These are phyloP conservation scores for Cladophialophora yegresii DNA, from an alignment of 2,329 filamentous ascomycete genomes.

Conservation along the genomic window DNA sequence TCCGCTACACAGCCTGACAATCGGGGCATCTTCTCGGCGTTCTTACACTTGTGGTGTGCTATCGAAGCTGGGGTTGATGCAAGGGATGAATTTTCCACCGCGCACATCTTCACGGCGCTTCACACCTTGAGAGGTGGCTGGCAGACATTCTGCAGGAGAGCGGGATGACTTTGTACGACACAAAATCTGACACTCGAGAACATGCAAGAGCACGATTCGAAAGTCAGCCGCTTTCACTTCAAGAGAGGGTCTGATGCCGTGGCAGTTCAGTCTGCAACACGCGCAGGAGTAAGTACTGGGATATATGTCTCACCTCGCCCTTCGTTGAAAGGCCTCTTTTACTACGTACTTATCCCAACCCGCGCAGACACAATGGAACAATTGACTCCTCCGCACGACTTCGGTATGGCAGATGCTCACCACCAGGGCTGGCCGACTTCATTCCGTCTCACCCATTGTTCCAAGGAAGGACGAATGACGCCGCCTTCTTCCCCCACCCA, in stretches of 20 bases:
- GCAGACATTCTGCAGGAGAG: conserved; percentile 8
- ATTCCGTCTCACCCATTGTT: conserved; percentile 15
- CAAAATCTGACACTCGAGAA: conserved; percentile 7
- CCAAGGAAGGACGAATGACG: conserved; percentile 21
- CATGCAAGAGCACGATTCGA: conserved; percentile 25
- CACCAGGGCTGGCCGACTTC: conserved; percentile 8
- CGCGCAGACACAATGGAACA: conserved; percentile 17
- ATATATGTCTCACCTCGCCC: conserved; percentile 27
- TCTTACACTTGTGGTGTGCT: neutral
- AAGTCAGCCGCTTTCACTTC: conserved; percentile 15
- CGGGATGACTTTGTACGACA: conserved; percentile 12
- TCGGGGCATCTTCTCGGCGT: neutral
- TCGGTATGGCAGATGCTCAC: neutral
- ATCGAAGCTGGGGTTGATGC: conserved; percentile 13
- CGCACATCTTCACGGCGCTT: neutral
- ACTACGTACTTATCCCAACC: conserved; percentile 14
- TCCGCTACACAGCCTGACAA: neutral
- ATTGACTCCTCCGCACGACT: neutral
- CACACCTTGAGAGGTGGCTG: conserved; percentile 14
- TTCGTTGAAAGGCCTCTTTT: neutral
- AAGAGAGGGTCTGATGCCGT: conserved; percentile 8
- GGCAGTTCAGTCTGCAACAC: conserved; percentile 28
- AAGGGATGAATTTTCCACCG: conserved; percentile 23
- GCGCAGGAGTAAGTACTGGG: conserved; percentile 7
- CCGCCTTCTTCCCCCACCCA: conserved; percentile 19